Evolutionary conservation across 768 basidiomycete genomes (phyloP), one percentile per base, ranked within the genome.

Genomic region (Amylocystis lapponica): DNA sequence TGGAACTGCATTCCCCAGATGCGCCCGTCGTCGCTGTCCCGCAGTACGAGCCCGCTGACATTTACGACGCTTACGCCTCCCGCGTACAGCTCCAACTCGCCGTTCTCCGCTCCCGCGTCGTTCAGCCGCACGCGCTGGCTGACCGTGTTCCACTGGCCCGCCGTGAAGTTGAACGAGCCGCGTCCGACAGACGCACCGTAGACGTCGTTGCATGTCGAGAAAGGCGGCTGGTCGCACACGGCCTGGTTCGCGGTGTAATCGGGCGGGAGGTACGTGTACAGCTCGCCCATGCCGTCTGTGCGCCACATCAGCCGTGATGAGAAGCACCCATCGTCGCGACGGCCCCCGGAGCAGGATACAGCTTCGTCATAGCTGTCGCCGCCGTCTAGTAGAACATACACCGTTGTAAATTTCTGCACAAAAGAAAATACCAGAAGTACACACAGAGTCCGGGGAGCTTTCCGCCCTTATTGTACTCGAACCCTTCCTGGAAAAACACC

Each of bases 381-480:
- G 39, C 82, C 83, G 54, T 76, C 76, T 79, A 50, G 20, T 3
- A 9, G 26, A 26, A 10, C 34, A 12, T 27, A n/a, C 25, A 0
- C 35, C 22, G 27, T 13, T 21, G 13, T 13, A 20, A 25, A 20
- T 12, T 7, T 16, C 3, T n/a, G 20, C 30, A 40, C 11, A 3
- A 11, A n/a, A 26, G 23, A 17, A n/a, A 9, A 17, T n/a, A 25
- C 25, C n/a, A 43, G 29, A n/a, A 32, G 21, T n/a, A 69, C 76
- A 52, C 53, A 82, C 80, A 84, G 51, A 86, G 60, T 50, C 83
- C 84, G 16, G 83, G 84, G 20, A 86, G 69, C 60, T 85, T 87
- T 33, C 84, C 84, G 45, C 84, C 83, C 52, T 70, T 71, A 50
- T 76, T 68, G 64, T 75, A 86, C n/a, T 70, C 69, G 58, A 82